A percentile compares a stretch with the other conserved stretches of the same genome.
phyloP scores from a whole-genome alignment of 1,139 yeast genomes.

The Scheffersomyces stambukii region DNA sequence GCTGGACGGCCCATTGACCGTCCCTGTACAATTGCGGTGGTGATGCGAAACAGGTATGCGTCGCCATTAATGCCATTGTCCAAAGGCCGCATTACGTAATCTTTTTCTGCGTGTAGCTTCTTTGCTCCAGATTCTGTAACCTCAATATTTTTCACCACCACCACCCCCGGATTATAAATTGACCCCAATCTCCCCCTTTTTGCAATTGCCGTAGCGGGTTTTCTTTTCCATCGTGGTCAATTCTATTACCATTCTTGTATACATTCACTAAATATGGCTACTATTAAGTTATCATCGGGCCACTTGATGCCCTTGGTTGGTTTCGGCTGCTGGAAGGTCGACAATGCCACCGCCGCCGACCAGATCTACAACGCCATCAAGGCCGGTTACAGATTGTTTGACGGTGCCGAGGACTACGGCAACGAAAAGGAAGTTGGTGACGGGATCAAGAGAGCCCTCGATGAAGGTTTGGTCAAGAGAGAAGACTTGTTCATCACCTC shows the following conservation, averaged over 20 bases:
- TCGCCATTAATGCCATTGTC: too few species aligned
- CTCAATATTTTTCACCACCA: neutral
- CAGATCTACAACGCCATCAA: slow-evolving; percentile 65
- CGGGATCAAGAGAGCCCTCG: slow-evolving; percentile 61
- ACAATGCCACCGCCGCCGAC: slow-evolving; percentile 51
- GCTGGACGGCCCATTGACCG: too few species aligned
- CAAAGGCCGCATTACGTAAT: too few species aligned
- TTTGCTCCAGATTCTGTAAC: too few species aligned
- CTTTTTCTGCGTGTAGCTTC: too few species aligned
- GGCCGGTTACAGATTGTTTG: slow-evolving; percentile 70
- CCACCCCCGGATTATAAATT: neutral
- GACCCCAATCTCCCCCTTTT: neutral
- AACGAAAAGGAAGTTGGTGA: slow-evolving; percentile 72
- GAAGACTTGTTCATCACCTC: slow-evolving; percentile 73
- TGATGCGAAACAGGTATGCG: too few species aligned
- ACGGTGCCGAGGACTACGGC: slow-evolving; percentile 77
- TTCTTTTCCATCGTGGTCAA: too few species aligned
- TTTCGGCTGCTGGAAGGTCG: slow-evolving; percentile 67
- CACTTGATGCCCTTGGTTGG: slow-evolving; percentile 61
- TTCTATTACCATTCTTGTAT: too few species aligned
- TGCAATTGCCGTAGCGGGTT: too few species aligned
- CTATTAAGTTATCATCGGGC: slow-evolving; percentile 55
- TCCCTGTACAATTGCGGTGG: too few species aligned
- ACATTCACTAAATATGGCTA: slow-evolving; percentile 8
- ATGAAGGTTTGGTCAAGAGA: slow-evolving; percentile 65